phyloP scores from a whole-genome alignment of 331 rosid species.

The Stylosanthes scabra region DNA sequence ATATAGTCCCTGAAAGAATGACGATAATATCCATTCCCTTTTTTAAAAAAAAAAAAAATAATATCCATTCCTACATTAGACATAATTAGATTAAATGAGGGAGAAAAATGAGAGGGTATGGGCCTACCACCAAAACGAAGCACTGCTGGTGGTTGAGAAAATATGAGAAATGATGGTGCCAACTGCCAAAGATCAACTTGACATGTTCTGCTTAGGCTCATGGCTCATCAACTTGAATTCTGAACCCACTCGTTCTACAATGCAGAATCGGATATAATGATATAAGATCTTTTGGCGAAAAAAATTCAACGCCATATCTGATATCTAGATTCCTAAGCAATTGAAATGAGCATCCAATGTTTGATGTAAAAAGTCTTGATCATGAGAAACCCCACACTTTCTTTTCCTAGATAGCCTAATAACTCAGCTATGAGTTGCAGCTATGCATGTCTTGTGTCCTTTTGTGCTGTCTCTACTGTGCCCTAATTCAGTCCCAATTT shows the following conservation, averaged over 20 bases:
- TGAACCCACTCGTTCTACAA: constrained; percentile 41
- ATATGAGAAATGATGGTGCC: constrained; percentile 45
- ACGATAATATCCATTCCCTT: too few relatives aligned
- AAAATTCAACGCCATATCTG: constrained; percentile 42
- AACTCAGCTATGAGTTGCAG: background rate
- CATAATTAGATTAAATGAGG: too few relatives aligned
- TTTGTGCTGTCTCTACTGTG: background rate
- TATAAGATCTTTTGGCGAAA: constrained; percentile 35
- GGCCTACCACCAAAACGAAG: constrained; percentile 49
- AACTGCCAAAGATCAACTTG: constrained; percentile 27
- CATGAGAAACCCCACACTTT: constrained; percentile 30
- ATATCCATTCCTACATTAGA: too few relatives aligned
- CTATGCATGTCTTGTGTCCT: background rate
- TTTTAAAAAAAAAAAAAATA: too few relatives aligned
- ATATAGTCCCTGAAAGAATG: too few relatives aligned
- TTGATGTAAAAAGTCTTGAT: constrained; percentile 23
- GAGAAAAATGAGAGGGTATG: constrained; percentile 14
- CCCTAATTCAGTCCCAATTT: background rate
- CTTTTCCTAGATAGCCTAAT: constrained; percentile 13
- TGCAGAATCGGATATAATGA: constrained; percentile 43
- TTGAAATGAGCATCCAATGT: constrained; percentile 52
- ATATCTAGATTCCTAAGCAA: constrained; percentile 35
- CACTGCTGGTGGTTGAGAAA: constrained; percentile 50
- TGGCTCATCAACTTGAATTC: background rate
- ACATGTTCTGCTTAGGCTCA: constrained; percentile 36